Evolutionary conservation across 2,329 filamentous ascomycete genomes (phyloP).

Genomic region (Emmonsiellopsis sp.): DNA sequence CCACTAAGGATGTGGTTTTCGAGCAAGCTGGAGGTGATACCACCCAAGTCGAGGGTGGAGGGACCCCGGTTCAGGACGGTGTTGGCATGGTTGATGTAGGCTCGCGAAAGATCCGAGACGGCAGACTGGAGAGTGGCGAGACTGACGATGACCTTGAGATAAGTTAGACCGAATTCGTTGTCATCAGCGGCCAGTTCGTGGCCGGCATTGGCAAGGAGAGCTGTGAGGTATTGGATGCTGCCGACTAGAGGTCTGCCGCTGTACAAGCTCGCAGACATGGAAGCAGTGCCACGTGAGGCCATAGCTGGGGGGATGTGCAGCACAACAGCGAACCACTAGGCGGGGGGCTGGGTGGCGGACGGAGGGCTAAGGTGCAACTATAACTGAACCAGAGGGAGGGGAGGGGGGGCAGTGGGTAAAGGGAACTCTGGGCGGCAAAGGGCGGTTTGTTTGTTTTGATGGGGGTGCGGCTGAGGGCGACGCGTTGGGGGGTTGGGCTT

Average conservation of each 20-base stretch:
- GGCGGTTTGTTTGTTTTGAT: not conserved
- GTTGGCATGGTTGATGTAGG: constrained; percentile 84
- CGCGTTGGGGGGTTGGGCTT: not conserved
- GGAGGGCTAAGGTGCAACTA: not conserved
- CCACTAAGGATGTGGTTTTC: constrained; percentile 36
- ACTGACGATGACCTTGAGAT: constrained; percentile 60
- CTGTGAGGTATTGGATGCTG: constrained; percentile 2
- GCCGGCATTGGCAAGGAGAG: not conserved
- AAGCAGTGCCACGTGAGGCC: not conserved
- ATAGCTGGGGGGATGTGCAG: not conserved
- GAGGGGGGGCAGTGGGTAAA: not conserved
- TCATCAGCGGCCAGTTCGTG: not conserved
- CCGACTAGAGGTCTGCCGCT: not conserved
- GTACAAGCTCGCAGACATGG: not conserved
- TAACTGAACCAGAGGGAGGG: not conserved
- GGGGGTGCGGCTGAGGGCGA: not conserved
- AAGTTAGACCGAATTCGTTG: constrained; percentile 17
- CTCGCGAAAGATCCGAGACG: constrained; percentile 68
- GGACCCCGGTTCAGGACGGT: constrained; percentile 61
- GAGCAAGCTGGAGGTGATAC: constrained; percentile 35
- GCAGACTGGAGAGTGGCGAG: constrained; percentile 71
- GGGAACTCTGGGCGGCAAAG: not conserved
- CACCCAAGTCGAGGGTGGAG: constrained; percentile 45
- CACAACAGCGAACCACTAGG: not conserved
- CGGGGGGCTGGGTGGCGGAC: not conserved